phyloP scores from a whole-genome alignment of 352 stramenopile species.

The Phytophthora capsici region DNA sequence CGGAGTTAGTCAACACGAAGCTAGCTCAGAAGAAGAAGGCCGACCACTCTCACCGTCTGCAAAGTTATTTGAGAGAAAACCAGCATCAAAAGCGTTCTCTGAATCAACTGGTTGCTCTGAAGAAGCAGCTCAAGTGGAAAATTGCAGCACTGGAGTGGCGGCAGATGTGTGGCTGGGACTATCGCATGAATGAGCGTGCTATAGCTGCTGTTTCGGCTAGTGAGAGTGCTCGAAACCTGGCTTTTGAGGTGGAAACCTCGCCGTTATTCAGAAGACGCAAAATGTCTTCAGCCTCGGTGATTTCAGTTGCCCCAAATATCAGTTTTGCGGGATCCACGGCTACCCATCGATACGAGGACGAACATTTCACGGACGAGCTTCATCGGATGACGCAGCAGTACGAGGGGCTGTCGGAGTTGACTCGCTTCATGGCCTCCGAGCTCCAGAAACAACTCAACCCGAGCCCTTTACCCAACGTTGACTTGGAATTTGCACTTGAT shows the following conservation, averaged over 20 bases:
- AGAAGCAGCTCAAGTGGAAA: slow-evolving; percentile 70
- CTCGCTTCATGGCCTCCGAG: slow-evolving; percentile 42
- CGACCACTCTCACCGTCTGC: slow-evolving; percentile 46
- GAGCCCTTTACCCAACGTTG: slow-evolving; percentile 60
- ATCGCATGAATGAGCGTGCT: slow-evolving; percentile 52
- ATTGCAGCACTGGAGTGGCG: slow-evolving; percentile 64
- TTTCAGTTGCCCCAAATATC: slow-evolving; percentile 45
- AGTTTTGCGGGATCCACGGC: slow-evolving; percentile 40
- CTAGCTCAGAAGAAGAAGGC: slow-evolving; percentile 43
- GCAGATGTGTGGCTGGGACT: slow-evolving; percentile 63
- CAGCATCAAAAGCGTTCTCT: slow-evolving; percentile 33
- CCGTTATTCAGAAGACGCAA: slow-evolving; percentile 46
- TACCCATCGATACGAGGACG: slow-evolving; percentile 47
- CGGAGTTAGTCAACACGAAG: slow-evolving; percentile 50
- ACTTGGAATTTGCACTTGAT: slow-evolving; percentile 67
- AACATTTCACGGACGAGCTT: slow-evolving; percentile 57
- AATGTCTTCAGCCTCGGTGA: slow-evolving; percentile 39
- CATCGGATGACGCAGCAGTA: slow-evolving; percentile 53
- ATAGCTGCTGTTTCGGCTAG: slow-evolving; percentile 48
- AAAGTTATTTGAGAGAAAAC: slow-evolving; percentile 17
- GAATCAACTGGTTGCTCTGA: slow-evolving; percentile 49
- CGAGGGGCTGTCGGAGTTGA: slow-evolving; percentile 49
- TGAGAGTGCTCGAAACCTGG: slow-evolving; percentile 39
- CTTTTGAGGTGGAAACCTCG: slow-evolving; percentile 56
- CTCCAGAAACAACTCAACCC: slow-evolving; percentile 45